phyloP scores from a whole-genome alignment of 2,329 filamentous ascomycete genomes.

The Trichophyton rubrum region DNA sequence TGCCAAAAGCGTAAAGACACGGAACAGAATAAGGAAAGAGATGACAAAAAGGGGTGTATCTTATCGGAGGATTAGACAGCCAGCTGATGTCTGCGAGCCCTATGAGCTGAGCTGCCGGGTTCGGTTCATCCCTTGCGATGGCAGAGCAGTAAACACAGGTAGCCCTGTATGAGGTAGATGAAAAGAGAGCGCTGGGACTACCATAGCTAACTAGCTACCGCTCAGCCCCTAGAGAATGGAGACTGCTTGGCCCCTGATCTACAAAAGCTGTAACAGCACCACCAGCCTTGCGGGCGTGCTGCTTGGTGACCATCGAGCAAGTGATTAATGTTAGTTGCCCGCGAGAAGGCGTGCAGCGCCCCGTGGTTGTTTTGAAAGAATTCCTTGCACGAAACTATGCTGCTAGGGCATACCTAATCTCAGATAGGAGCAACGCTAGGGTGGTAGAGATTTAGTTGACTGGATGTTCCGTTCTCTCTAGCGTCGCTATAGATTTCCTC shows the following conservation, averaged over 20 bases:
- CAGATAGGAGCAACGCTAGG: background rate
- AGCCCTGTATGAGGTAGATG: background rate
- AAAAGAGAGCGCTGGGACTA: background rate
- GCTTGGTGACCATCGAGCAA: background rate
- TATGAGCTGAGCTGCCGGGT: background rate
- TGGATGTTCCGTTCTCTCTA: background rate
- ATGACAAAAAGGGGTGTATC: background rate
- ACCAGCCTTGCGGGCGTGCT: background rate
- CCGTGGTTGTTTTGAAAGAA: background rate
- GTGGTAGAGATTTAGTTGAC: background rate
- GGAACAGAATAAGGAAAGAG: background rate
- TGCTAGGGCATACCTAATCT: background rate
- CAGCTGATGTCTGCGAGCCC: conserved; percentile 1
- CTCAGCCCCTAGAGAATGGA: background rate
- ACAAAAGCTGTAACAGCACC: background rate
- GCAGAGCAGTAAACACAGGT: background rate
- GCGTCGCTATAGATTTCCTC: background rate
- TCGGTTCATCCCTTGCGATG: background rate
- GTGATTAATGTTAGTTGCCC: background rate
- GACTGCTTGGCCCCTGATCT: background rate
- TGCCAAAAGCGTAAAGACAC: background rate
- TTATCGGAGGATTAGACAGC: conserved; percentile 2
- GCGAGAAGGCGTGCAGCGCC: background rate
- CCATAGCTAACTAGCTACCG: background rate
- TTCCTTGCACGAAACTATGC: background rate